These are phyloP conservation scores for Diphasiastrum complanatum DNA, from an alignment of 83 land plant genomes.

Conservation along the genomic window DNA sequence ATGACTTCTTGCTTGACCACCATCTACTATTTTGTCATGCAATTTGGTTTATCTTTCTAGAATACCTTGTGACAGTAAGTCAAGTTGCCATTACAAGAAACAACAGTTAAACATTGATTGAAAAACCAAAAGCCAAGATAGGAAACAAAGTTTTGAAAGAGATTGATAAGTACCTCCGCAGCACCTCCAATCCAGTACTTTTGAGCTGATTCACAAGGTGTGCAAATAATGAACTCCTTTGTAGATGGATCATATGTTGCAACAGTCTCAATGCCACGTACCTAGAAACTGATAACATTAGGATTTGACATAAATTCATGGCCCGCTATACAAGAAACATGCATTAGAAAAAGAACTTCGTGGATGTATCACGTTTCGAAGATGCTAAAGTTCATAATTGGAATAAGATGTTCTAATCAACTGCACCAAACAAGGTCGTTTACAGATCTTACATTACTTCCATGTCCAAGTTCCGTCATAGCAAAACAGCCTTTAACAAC, in stretches of 20 bases:
- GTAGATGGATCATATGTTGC: conserved; percentile 69
- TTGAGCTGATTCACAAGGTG: conserved; percentile 98
- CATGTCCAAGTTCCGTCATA: conserved; percentile 97
- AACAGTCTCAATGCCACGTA: conserved; percentile 87
- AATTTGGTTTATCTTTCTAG: no score
- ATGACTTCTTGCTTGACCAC: no score
- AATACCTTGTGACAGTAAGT: no score
- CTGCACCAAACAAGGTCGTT: no score
- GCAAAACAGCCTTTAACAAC: conserved; percentile 75
- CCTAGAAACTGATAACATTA: conserved; percentile 53
- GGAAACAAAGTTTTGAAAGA: neutral
- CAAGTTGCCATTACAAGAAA: no score
- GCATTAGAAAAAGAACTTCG: no score
- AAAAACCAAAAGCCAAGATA: neutral
- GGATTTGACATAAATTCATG: no score
- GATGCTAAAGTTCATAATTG: no score
- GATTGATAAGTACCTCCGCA: conserved; percentile 50
- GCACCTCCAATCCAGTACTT: conserved; percentile 99
- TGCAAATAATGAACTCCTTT: conserved; percentile 74
- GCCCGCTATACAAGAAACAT: no score
- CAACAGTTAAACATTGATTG: neutral
- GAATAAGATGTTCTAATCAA: no score
- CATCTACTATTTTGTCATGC: no score
- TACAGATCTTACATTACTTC: conserved; percentile 63
- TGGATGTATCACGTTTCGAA: no score